Percentiles rank a stretch among this genome's conserved stretches.
Evolutionary conservation across 163 green algal genomes (phyloP).

Genomic region (Chloromonas sp.): DNA sequence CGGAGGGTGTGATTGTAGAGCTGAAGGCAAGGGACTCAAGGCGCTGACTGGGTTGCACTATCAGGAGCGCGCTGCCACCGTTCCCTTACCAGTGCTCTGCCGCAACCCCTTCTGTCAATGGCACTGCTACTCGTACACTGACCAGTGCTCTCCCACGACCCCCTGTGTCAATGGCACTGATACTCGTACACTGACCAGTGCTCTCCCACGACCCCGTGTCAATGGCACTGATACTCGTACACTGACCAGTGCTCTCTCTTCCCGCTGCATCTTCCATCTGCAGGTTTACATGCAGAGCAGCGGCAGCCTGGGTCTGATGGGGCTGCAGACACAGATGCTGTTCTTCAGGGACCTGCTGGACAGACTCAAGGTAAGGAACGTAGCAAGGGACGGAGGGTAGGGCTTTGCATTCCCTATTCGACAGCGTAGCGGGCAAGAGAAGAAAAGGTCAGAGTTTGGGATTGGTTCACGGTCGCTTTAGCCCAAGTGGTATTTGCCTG

Average conservation of each 20-base stretch:
- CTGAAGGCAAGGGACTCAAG: neutral
- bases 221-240: too few species aligned
- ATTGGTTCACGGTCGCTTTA: neutral
- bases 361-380: constrained; percentile 5
- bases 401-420: neutral
- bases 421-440: neutral
- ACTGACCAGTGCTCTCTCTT: neutral
- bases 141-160: too few species aligned
- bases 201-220: too few species aligned
- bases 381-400: neutral
- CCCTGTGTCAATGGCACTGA: too few species aligned
- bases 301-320: neutral
- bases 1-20: neutral
- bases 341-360: constrained; percentile 5
- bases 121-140: too few species aligned
- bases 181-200: too few species aligned
- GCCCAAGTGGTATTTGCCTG: neutral
- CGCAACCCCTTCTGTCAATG: neutral
- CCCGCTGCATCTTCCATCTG: neutral
- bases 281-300: constrained; percentile 44
- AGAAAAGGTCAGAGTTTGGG: neutral
- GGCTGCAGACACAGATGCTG: constrained; percentile 5
- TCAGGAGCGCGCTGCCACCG: neutral
- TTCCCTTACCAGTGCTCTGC: neutral
- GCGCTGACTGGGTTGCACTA: neutral